phyloP scores from a whole-genome alignment of 257 asterid species.

The Solanum arcanum region DNA sequence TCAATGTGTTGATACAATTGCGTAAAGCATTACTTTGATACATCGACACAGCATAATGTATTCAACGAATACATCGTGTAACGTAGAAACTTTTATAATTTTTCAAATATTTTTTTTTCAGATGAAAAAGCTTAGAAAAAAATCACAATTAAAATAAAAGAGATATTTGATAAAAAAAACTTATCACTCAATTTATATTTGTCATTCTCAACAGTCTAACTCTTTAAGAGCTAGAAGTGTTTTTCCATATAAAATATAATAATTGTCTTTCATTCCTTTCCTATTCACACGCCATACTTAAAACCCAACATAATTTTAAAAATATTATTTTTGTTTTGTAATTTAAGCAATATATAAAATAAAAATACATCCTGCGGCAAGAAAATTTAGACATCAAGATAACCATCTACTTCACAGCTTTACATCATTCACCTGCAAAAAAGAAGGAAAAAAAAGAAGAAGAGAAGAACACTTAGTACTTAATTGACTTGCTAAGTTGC shows the following conservation, averaged over 20 bases:
- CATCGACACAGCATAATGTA: too few relatives aligned
- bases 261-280: neutral
- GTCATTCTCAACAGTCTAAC: too few relatives aligned
- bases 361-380: neutral
- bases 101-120: too few relatives aligned
- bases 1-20: too few relatives aligned
- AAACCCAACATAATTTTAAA: neutral
- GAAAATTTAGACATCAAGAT: neutral
- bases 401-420: neutral
- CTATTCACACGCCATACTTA: neutral
- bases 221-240: too few relatives aligned
- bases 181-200: neutral
- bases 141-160: neutral
- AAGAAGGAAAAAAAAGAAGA: too few relatives aligned
- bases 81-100: neutral
- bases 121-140: rapidly evolving
- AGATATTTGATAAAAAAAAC: neutral
- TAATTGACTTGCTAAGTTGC: neutral
- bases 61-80: too few relatives aligned
- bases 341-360: neutral
- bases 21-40: too few relatives aligned
- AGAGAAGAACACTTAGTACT: neutral
- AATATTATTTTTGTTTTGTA: neutral
- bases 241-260: too few relatives aligned
- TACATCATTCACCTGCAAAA: neutral